phyloP scores from a whole-genome alignment of 306 rosid genomes.

The Crataegus laevigata region DNA sequence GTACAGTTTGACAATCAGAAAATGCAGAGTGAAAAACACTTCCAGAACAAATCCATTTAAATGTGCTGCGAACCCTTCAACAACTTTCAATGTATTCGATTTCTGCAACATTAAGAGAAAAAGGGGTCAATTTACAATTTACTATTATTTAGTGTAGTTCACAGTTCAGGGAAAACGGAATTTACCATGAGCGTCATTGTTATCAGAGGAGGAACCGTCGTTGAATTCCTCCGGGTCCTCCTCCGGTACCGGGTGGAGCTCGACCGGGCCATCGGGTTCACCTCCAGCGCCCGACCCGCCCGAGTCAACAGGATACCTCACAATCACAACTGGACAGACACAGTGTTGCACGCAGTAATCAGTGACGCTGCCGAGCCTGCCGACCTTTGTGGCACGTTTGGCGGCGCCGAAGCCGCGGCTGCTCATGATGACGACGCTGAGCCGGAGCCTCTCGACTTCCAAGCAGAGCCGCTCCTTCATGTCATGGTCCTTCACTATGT shows the following conservation, averaged over 20 bases:
- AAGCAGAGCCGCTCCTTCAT: constrained; percentile 88
- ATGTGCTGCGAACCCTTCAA: neutral
- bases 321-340: constrained; percentile 86
- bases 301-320: constrained; percentile 38
- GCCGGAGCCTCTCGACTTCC: constrained; percentile 89
- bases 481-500: constrained; percentile 89
- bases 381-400: constrained; percentile 35
- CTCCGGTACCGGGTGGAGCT: constrained; percentile 78
- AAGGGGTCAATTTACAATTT: neutral
- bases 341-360: constrained; percentile 88
- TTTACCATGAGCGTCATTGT: neutral
- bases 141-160: no score
- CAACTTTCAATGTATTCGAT: neutral
- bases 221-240: constrained; percentile 67
- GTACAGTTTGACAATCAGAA: neutral
- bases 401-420: constrained; percentile 81
- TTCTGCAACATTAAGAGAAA: constrained; percentile 13
- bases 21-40: neutral
- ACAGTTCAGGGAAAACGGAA: neutral
- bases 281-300: constrained; percentile 3
- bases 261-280: constrained; percentile 19
- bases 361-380: constrained; percentile 77
- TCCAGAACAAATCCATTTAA: neutral
- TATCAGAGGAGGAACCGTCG: constrained; percentile 40
- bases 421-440: constrained; percentile 88